A percentile compares a stretch with the other conserved stretches of the same genome.
These are phyloP conservation scores for Cladophialophora exuberans DNA, from an alignment of 2,329 filamentous ascomycete species.

Conservation along the genomic window DNA sequence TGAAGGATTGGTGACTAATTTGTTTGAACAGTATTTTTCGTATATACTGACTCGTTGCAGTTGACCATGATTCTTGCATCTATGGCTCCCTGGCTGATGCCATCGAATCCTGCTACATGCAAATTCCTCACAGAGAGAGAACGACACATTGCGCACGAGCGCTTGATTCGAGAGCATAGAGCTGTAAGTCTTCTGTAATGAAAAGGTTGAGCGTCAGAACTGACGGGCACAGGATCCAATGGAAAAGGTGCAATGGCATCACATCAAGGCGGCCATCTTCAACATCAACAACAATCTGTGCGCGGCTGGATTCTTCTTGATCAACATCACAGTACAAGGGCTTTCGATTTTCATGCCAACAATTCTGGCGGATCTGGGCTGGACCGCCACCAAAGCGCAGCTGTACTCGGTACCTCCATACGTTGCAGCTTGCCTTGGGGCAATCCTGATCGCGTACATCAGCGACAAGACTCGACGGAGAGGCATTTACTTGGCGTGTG, in stretches of 20 bases:
- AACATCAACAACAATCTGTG: conserved; percentile 31
- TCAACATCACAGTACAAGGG: conserved; percentile 43
- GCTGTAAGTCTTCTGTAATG: conserved; percentile 12
- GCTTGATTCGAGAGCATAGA: conserved; percentile 24
- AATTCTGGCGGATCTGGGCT: conserved; percentile 47
- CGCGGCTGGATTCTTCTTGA: conserved; percentile 28
- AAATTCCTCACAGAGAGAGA: conserved; percentile 39
- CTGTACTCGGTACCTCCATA: conserved; percentile 77
- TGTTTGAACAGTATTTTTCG: no score
- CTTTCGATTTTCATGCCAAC: conserved; percentile 43
- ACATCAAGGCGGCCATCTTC: conserved; percentile 30
- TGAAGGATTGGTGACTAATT: conserved; percentile 47
- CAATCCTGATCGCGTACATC: conserved; percentile 69
- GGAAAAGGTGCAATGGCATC: conserved; percentile 26
- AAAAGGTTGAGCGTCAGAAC: background rate
- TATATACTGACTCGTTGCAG: background rate
- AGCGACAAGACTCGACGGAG: conserved; percentile 80
- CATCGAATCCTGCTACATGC: conserved; percentile 48
- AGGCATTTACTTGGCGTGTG: conserved; percentile 70
- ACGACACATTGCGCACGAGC: conserved; percentile 26
- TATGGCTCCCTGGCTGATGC: conserved; percentile 47
- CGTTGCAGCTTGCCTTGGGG: conserved; percentile 69
- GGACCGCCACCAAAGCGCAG: conserved; percentile 61
- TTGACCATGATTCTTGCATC: conserved; percentile 47
- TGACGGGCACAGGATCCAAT: conserved; percentile 26